Evolutionary conservation across 495 filamentous ascomycete species (phyloP).

Genomic region (Jackrogersella multiformis): DNA sequence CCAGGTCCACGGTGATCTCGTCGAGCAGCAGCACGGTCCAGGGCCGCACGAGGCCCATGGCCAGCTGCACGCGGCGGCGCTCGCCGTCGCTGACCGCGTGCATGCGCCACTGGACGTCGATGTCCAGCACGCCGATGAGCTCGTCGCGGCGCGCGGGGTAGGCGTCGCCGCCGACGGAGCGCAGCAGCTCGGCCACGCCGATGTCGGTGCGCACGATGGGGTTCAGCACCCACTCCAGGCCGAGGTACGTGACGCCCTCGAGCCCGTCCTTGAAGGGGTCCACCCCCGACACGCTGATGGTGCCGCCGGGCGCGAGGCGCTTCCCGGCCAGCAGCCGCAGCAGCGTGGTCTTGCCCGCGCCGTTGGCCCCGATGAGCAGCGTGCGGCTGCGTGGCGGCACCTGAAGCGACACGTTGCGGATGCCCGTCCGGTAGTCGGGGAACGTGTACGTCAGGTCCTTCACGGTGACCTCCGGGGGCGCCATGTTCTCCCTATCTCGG

Average conservation of each 20-base stretch:
- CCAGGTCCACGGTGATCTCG: constrained; percentile 97
- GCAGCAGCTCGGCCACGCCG: constrained; percentile 83
- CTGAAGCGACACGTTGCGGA: constrained; percentile 73
- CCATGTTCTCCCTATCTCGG: neutral
- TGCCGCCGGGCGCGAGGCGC: constrained; percentile 79
- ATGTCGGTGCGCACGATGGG: constrained; percentile 95
- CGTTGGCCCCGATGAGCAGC: constrained; percentile 95
- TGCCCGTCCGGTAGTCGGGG: constrained; percentile 77
- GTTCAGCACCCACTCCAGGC: constrained; percentile 98
- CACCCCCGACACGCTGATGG: constrained; percentile 77
- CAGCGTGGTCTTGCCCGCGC: constrained; percentile 96
- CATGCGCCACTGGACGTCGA: constrained; percentile 93
- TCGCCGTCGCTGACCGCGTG: constrained; percentile 94
- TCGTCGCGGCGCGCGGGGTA: constrained; percentile 86
- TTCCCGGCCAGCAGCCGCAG: constrained; percentile 89
- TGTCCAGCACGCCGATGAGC: constrained; percentile 86
- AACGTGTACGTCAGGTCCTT: constrained; percentile 86
- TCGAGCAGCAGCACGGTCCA: constrained; percentile 92
- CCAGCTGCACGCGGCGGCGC: constrained; percentile 87
- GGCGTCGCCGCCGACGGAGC: constrained; percentile 84
- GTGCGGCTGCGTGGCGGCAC: constrained; percentile 87
- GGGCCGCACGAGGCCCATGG: constrained; percentile 94
- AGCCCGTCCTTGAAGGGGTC: constrained; percentile 91
- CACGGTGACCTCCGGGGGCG: constrained; percentile 65
- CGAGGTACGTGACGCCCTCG: constrained; percentile 95